Conservation (phyloP, 352 stramenopile genomes). For the Phytophthora nicotianae region DNA sequence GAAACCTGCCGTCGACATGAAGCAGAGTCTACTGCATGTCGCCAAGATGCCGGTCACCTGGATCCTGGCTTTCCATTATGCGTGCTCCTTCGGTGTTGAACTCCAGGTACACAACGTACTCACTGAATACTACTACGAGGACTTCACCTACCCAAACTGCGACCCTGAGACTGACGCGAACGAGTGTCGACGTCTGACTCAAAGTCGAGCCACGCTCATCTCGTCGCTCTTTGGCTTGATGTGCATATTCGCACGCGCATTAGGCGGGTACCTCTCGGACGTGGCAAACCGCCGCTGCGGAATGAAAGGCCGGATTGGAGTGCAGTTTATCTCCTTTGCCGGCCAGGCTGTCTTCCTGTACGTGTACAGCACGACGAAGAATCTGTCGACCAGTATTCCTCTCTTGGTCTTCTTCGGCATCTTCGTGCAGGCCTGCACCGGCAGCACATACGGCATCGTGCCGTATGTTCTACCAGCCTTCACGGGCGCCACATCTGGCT, state of each 20-base stretch:
- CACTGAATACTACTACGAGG: slow-evolving; percentile 89
- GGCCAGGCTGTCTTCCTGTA: slow-evolving; percentile 82
- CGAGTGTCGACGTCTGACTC: slow-evolving; percentile 32
- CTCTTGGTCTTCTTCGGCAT: slow-evolving; percentile 90
- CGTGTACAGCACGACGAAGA: slow-evolving; percentile 75
- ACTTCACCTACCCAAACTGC: slow-evolving; percentile 74
- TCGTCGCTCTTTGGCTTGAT: slow-evolving; percentile 93
- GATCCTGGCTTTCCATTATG: slow-evolving; percentile 92
- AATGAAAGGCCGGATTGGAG: slow-evolving; percentile 88
- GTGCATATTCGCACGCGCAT: slow-evolving; percentile 91
- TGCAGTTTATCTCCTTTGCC: slow-evolving; percentile 80
- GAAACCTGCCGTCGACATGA: slow-evolving; percentile 35
- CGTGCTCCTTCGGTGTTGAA: slow-evolving; percentile 94
- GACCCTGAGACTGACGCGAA: slow-evolving; percentile 29
- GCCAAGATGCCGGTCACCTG: slow-evolving; percentile 75
- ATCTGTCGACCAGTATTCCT: slow-evolving; percentile 60
- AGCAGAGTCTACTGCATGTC: slow-evolving; percentile 48
- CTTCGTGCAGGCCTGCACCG: slow-evolving; percentile 85
- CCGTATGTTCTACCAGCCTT: slow-evolving; percentile 48
- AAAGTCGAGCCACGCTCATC: slow-evolving; percentile 74
- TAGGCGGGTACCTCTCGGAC: slow-evolving; percentile 88
- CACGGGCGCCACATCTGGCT: slow-evolving; percentile 51
- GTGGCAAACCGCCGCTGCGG: slow-evolving; percentile 64
- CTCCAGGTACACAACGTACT: slow-evolving; percentile 95
- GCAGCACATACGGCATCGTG: slow-evolving; percentile 68